Evolutionary conservation across 1,139 yeast species (phyloP).

Genomic region (Kluyveromyces sp.): DNA sequence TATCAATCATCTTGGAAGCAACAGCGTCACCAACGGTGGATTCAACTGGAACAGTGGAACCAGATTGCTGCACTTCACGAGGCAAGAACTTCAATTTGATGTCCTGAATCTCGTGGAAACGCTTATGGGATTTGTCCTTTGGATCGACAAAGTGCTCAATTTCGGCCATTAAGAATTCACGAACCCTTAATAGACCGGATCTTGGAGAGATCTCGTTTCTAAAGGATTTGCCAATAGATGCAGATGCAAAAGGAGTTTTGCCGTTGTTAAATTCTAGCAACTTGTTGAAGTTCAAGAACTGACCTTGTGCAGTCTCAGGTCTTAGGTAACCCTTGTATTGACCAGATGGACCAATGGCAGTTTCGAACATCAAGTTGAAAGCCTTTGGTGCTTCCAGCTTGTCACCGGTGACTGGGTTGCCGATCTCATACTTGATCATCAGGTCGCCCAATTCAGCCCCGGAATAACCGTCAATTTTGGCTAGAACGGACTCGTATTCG

Average conservation of each 20-base stretch:
- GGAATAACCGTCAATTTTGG: constrained; percentile 91
- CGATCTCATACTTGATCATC: constrained; percentile 71
- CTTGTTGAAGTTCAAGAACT: constrained; percentile 90
- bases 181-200: constrained; percentile 93
- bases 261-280: constrained; percentile 91
- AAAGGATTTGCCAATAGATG: constrained; percentile 96
- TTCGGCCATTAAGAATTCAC: constrained; percentile 99
- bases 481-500: constrained; percentile 81
- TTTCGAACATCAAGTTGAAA: constrained; percentile 97
- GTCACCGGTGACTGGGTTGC: constrained; percentile 87
- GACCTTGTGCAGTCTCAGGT: constrained; percentile 99
- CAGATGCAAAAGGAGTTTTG: constrained; percentile 98
- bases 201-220: constrained; percentile 99
- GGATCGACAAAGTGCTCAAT: constrained; percentile 99
- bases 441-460: constrained; percentile 89
- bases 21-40: constrained; percentile 89
- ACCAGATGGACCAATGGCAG: constrained; percentile 98
- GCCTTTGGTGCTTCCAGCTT: constrained; percentile 83
- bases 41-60: constrained; percentile 60
- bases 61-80: constrained; percentile 78
- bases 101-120: constrained; percentile 70
- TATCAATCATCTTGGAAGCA: constrained; percentile 77
- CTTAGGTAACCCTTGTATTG: constrained; percentile 90
- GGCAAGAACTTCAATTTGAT: constrained; percentile 73
- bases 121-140: constrained; percentile 69